Conservation (phyloP, 441 rosid genomes). For the Populus hybrid region DNA sequence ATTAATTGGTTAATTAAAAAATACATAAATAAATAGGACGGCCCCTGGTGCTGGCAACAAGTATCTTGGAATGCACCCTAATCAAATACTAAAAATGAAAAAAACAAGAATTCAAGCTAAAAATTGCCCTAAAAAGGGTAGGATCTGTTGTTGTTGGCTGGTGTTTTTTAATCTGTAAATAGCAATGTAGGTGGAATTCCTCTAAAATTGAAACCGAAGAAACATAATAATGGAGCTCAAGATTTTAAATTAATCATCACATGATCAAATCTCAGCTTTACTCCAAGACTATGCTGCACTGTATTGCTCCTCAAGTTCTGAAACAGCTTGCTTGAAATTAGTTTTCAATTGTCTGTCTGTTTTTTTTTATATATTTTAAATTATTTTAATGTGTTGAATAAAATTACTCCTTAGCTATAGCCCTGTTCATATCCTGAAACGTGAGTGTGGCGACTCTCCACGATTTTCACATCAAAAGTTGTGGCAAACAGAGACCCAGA, state of each 20-base stretch:
- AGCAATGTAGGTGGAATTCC: neutral
- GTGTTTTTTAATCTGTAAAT: neutral
- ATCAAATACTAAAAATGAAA: slow-evolving; percentile 20
- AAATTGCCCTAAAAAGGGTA: slow-evolving; percentile 3
- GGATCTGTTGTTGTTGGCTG: neutral
- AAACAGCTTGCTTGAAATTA: neutral
- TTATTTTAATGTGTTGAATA: too few species aligned
- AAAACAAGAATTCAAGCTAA: slow-evolving; percentile 30
- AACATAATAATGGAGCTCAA: neutral
- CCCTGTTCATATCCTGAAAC: slow-evolving; percentile 8
- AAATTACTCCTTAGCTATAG: too few species aligned
- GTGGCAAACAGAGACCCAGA: slow-evolving; percentile 31
- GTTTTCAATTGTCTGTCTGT: neutral
- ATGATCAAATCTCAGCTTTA: neutral
- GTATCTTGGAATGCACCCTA: slow-evolving; percentile 41
- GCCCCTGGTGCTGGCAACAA: neutral
- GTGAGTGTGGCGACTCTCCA: slow-evolving; percentile 1
- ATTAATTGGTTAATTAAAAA: too few species aligned
- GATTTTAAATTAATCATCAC: neutral
- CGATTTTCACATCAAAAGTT: slow-evolving; percentile 3
- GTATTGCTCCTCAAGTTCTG: neutral
- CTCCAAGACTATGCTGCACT: neutral
- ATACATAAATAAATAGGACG: neutral
- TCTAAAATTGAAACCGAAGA: neutral
- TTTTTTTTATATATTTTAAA: too few species aligned